Percentiles rank a stretch among this genome's conserved stretches.
Evolutionary conservation across 2,329 filamentous ascomycete genomes (phyloP).

Genomic region (Exophiala calicioides): DNA sequence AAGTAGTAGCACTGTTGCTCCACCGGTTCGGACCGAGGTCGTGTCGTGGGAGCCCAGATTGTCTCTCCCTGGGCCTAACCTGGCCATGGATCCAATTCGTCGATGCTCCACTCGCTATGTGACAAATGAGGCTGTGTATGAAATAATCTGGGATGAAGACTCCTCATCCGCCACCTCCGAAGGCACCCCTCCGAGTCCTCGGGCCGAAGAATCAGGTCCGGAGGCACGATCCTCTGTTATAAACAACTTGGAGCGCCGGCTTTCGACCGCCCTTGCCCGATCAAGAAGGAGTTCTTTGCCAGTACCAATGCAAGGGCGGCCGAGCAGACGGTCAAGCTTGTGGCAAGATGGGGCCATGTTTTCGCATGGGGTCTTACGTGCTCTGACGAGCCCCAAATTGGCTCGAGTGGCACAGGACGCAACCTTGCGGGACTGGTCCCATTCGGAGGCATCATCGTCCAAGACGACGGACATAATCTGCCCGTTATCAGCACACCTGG

Average conservation of each 20-base stretch:
- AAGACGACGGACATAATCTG: not conserved
- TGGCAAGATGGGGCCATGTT: conserved; percentile 7
- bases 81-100: conserved; percentile 11
- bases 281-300: conserved; percentile 15
- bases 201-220: conserved; percentile 1
- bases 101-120: conserved; percentile 29
- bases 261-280: conserved; percentile 19
- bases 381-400: conserved; percentile 17
- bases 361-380: conserved; percentile 2
- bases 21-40: conserved; percentile 24
- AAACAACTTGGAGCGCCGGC: conserved; percentile 21
- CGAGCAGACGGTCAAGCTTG: conserved; percentile 11
- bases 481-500: not conserved
- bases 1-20: conserved; percentile 17
- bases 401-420: conserved; percentile 19
- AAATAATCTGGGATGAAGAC: conserved; percentile 31
- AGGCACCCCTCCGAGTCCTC: conserved; percentile 7
- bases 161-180: conserved; percentile 14
- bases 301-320: conserved; percentile 1
- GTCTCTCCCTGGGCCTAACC: conserved; percentile 4
- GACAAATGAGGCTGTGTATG: conserved; percentile 24
- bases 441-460: conserved; percentile 17
- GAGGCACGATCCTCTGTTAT: conserved; percentile 15
- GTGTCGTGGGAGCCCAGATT: conserved; percentile 15
- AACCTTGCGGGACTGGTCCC: conserved; percentile 19